Conservation (phyloP, 257 asterid genomes). For the Solanum piurae region DNA sequence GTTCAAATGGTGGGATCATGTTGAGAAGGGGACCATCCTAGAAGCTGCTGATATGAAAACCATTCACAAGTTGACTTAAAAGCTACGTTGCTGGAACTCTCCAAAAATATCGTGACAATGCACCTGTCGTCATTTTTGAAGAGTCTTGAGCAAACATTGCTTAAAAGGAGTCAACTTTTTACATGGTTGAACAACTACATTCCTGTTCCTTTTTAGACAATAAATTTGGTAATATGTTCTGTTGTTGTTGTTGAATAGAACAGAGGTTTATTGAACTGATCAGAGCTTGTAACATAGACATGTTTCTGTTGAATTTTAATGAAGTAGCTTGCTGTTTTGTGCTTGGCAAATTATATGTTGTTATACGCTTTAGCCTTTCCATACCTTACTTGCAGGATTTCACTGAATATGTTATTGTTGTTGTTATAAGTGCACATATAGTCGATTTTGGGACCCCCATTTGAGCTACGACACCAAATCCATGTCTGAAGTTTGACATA, state of each 20-base stretch:
- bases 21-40: constrained; percentile 49
- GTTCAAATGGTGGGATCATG: constrained; percentile 95
- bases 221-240: neutral
- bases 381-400: neutral
- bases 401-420: neutral
- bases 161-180: neutral
- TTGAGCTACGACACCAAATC: neutral
- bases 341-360: neutral
- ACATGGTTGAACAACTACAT: neutral
- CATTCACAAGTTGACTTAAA: constrained; percentile 58
- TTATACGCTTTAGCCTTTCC: neutral
- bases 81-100: neutral
- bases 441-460: neutral
- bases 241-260: neutral
- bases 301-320: neutral
- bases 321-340: neutral
- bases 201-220: neutral
- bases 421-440: neutral
- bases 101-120: neutral
- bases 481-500: neutral
- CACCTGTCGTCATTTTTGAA: neutral
- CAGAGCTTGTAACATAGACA: neutral
- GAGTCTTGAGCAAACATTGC: neutral
- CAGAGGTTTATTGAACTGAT: neutral
- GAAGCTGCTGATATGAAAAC: constrained; percentile 75